Base-by-base conservation (phyloP, 1,139 yeast genomes). In the Candida dubliniensis region DNA sequence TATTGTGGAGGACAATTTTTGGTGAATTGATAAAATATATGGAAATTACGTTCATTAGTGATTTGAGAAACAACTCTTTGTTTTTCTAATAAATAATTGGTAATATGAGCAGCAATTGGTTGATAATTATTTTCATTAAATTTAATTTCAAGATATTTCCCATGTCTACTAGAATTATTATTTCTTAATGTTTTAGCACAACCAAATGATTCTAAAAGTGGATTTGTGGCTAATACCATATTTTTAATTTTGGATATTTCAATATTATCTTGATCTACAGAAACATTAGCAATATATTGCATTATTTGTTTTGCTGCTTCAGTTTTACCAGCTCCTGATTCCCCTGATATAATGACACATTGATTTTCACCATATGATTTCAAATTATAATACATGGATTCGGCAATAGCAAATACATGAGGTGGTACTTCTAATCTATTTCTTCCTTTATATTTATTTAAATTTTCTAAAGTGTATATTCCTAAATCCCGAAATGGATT, bases 321-420 rank as follows among this genome's bases (percentile, higher is more conserved):
- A 6, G 99, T 93, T 64, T 93, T 93, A 42, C 99, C 99, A 2
- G 99, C 99, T 49, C 99, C 99, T 1, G 97, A 89, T 64, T 95
- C 99, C 43, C 99, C 99, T 5, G 97, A 89, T 54, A 95, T 95
- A 58, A 95, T 95, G 34, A 95, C 99, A 77, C 99, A 93, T 65
- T 95, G 99, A 63, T 84, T 90, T 58, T 95, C 99, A 46, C 87
- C 82, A 66, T 95, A 95, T 0, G 96, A 86, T 67, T 91, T 91
- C 82, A 95, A 79, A 63, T 91, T 88, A 68, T 95, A 93, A 67
- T 86, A 93, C 96, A 95, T 91, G 32, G 95, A 72, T 66, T 95
- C 99, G 14, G 99, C 99, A 58, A 93, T 91, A 42, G 98, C 96
- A 67, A 86, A 95, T 36, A 95, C 99, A 69, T 95, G 99, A 7